These are phyloP conservation scores for Adansonia madagascariensis DNA, from an alignment of 441 rosid species.

Conservation along the genomic window DNA sequence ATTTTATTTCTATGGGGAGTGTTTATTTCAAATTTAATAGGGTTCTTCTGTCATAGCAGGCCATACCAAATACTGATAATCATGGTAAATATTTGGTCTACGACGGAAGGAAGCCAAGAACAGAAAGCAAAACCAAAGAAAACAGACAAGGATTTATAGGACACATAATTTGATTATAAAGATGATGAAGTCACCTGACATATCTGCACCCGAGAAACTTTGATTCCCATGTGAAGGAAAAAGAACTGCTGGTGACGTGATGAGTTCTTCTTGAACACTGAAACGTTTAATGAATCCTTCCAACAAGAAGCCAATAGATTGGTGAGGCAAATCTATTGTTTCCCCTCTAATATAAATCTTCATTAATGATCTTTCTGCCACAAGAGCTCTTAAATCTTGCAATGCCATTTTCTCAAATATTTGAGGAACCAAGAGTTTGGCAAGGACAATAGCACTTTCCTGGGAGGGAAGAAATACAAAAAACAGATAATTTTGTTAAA, in stretches of 20 bases:
- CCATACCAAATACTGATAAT: neutral
- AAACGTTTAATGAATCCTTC: slow-evolving; percentile 74
- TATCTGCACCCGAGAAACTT: slow-evolving; percentile 50
- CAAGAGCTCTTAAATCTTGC: slow-evolving; percentile 82
- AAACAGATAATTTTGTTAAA: slow-evolving; percentile 12
- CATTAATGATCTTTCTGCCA: slow-evolving; percentile 65
- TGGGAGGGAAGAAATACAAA: slow-evolving; percentile 31
- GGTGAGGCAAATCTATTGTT: slow-evolving; percentile 59
- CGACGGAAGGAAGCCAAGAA: slow-evolving; percentile 11
- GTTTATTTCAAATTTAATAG: neutral
- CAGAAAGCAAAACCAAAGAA: neutral
- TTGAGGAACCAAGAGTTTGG: slow-evolving; percentile 82
- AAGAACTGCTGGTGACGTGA: slow-evolving; percentile 67
- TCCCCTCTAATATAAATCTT: slow-evolving; percentile 67
- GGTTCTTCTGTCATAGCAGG: neutral
- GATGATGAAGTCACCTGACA: slow-evolving; percentile 42
- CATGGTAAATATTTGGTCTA: neutral
- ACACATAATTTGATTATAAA: neutral
- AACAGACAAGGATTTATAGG: neutral
- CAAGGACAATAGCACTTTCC: slow-evolving; percentile 84
- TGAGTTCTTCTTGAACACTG: slow-evolving; percentile 61
- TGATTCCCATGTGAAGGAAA: slow-evolving; percentile 52
- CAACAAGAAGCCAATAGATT: slow-evolving; percentile 69
- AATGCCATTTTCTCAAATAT: slow-evolving; percentile 73
- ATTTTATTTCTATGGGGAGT: neutral